Percentiles rank a stretch among this genome's conserved stretches.
phyloP scores from a whole-genome alignment of 2,329 filamentous ascomycete genomes.

The Periconia sp. region DNA sequence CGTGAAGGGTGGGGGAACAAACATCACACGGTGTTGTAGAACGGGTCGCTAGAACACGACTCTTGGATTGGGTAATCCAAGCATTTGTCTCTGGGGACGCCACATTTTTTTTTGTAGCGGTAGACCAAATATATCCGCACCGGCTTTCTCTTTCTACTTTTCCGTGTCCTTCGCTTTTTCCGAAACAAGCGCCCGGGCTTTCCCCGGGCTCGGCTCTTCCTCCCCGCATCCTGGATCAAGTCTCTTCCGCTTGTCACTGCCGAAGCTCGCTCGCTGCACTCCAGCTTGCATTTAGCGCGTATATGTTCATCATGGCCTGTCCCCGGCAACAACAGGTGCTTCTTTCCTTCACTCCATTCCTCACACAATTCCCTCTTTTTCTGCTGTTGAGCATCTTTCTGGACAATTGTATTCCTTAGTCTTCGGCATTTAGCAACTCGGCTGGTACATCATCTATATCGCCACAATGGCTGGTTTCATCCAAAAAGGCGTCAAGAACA shows the following conservation, averaged over 20 bases:
- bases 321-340: constrained; percentile 9
- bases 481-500: constrained; percentile 68
- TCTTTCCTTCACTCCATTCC: background rate
- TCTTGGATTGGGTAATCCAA: background rate
- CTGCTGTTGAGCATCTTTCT: background rate
- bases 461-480: constrained; percentile 46
- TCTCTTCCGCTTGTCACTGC: constrained; percentile 30
- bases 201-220: constrained; percentile 2
- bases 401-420: constrained; percentile 1
- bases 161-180: background rate
- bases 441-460: constrained; percentile 12
- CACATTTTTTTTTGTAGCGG: background rate
- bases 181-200: background rate
- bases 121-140: constrained; percentile 1
- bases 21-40: background rate
- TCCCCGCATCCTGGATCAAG: constrained; percentile 10
- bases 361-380: background rate
- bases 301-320: constrained; percentile 20
- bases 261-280: constrained; percentile 30
- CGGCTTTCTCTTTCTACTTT: background rate
- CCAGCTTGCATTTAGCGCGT: constrained; percentile 27
- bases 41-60: background rate
- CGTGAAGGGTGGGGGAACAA: background rate
- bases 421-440: background rate
- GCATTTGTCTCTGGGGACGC: background rate